Conservation (phyloP, 2,329 filamentous ascomycete species). For the Tolypocladium ophioglossoides region DNA sequence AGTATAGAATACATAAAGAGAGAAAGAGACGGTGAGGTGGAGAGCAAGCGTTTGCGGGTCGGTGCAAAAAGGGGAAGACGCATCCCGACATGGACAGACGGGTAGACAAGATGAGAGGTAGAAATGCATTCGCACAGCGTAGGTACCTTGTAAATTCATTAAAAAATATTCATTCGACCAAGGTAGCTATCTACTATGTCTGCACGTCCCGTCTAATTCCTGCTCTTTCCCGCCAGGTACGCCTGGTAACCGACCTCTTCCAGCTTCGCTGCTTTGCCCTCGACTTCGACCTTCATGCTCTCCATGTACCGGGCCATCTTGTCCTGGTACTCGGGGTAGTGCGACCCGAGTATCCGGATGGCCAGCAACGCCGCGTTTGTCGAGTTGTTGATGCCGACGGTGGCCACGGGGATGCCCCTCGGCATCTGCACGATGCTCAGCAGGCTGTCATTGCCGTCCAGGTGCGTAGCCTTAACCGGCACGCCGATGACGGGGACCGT, state of each 20-base stretch:
- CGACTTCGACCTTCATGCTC: slow-evolving; percentile 52
- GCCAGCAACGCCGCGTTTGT: slow-evolving; percentile 68
- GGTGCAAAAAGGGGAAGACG: neutral
- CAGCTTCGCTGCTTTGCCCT: slow-evolving; percentile 49
- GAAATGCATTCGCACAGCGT: neutral
- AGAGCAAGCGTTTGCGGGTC: neutral
- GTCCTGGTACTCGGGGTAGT: slow-evolving; percentile 42
- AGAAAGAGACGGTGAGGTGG: neutral
- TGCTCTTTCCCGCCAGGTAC: slow-evolving; percentile 35
- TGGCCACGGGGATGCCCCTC: slow-evolving; percentile 60
- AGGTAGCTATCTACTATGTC: neutral
- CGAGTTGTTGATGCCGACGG: slow-evolving; percentile 71
- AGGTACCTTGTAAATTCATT: neutral
- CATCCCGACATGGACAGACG: neutral
- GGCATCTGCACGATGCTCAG: slow-evolving; percentile 73
- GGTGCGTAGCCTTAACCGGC: slow-evolving; percentile 61
- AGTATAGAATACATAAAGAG: neutral
- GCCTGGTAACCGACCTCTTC: slow-evolving; percentile 43
- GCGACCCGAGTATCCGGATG: slow-evolving; percentile 52
- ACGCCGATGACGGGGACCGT: slow-evolving; percentile 67
- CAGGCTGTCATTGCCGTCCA: slow-evolving; percentile 63
- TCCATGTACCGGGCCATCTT: slow-evolving; percentile 51
- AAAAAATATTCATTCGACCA: neutral
- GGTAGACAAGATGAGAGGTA: neutral
- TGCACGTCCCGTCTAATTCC: slow-evolving; percentile 10